Evolutionary conservation across 108 stramenopile species (phyloP), one percentile per base, ranked within the genome.

Genomic region (Schizochytrium sp.): DNA sequence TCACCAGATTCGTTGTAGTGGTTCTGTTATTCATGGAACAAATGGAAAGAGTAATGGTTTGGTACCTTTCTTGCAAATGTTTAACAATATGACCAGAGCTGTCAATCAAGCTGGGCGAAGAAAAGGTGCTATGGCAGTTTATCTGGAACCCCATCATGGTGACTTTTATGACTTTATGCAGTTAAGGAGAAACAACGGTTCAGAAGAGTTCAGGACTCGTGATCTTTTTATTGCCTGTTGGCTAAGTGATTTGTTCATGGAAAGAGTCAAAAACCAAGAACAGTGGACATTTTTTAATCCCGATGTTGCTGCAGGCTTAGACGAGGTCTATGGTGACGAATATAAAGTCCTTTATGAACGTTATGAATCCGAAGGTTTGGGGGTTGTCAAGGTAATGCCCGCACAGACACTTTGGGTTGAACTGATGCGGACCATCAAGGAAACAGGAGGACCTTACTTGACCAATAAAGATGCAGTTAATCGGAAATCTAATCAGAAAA

Each of bases 61-160:
- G 58, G 97, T 99, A n/a, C 98, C 98, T 19, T 98, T 99, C 98
- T 95, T 99, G n/a, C 95, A 98, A 13, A 97, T 99, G 4, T 99
- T 96, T 88, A 97, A 99, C 93, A 96, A 95, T 47, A 99, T 98
- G 44, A 96, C 97, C 12, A 94, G 98, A 56, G 98, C 98, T 89
- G 98, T 99, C 7, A 96, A 99, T 91, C 98, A 99, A 89, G 98
- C 97, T 3, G 98, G 98, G 10, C 98, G 97, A 90, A 92, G 98
- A 59, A 97, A 97, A 38, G 98, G 98, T 5, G 97, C 97, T 47
- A 97, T 99, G 92, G 98, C 98, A 15, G 91, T 98, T 76, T 99
- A 98, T 91, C 61, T 99, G 2, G 98, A 99, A 90, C 98, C 98
- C 12, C 98, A 97, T 97, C 98, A 99, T 91, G 96, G 97, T 2